Evolutionary conservation across 768 basidiomycete species (phyloP).

Genomic region (Pleurotus cornucopiae): DNA sequence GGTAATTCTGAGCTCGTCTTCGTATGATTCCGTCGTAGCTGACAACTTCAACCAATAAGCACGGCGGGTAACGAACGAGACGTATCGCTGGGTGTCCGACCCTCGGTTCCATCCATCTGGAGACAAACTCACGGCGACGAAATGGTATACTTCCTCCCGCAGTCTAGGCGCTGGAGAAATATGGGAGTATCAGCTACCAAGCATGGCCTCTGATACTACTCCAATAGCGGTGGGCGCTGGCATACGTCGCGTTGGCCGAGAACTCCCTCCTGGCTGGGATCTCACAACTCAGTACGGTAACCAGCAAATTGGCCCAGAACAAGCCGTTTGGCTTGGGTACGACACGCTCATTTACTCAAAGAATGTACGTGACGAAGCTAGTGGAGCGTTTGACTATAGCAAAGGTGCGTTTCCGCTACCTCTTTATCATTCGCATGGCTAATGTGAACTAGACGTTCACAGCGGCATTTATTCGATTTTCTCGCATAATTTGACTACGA

Average conservation of each 20-base stretch:
- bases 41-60: conserved; percentile 20
- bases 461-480: conserved; percentile 70
- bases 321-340: conserved; percentile 56
- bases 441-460: conserved; percentile 50
- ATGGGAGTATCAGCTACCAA: conserved; percentile 61
- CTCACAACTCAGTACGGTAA: conserved; percentile 49
- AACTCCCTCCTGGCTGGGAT: conserved; percentile 59
- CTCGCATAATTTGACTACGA: conserved; percentile 57
- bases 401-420: conserved; percentile 42
- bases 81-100: conserved; percentile 67
- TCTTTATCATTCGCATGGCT: not conserved
- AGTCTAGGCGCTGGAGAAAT: conserved; percentile 71
- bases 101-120: conserved; percentile 70
- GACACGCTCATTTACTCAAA: conserved; percentile 63
- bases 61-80: conserved; percentile 65
- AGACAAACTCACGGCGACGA: conserved; percentile 61
- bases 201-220: conserved; percentile 24
- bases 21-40: not conserved
- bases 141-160: conserved; percentile 67
- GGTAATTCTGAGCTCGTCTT: conserved; percentile 20
- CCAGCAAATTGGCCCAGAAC: conserved; percentile 74
- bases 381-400: conserved; percentile 46
- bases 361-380: conserved; percentile 50
- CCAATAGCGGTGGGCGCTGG: conserved; percentile 42
- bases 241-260: conserved; percentile 48